Conservation (phyloP, 2,329 filamentous ascomycete species). For the Fusarium sp. region DNA sequence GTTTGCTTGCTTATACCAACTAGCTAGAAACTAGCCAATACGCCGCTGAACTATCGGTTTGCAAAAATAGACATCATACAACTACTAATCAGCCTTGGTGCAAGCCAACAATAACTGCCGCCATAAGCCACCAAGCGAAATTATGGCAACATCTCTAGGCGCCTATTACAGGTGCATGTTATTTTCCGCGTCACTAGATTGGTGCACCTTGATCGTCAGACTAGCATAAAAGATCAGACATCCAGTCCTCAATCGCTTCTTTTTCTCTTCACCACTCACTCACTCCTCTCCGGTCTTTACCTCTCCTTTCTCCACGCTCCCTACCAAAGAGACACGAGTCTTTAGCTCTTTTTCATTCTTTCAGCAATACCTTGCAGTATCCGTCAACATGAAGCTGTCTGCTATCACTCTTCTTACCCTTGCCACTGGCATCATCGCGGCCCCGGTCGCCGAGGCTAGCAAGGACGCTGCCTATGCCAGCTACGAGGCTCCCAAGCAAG, state of each 20-base stretch:
- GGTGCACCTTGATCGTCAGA: not conserved
- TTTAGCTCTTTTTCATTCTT: not conserved
- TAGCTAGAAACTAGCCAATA: not conserved
- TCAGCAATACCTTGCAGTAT: not conserved
- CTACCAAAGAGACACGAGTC: slow-evolving; percentile 1
- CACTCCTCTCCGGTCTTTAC: slow-evolving; percentile 16
- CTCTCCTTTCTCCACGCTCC: slow-evolving; percentile 6
- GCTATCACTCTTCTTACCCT: slow-evolving; percentile 33
- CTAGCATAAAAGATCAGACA: slow-evolving; percentile 16
- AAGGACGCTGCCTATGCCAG: slow-evolving; percentile 13
- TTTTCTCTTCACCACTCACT: slow-evolving; percentile 28
- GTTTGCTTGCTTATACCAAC: not conserved
- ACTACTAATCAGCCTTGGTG: not conserved
- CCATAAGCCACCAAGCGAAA: slow-evolving; percentile 5
- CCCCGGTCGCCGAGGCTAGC: slow-evolving; percentile 25
- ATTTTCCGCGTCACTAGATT: not conserved
- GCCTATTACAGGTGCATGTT: not conserved
- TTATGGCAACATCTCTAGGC: not conserved
- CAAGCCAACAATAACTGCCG: not conserved
- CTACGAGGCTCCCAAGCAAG: slow-evolving; percentile 25
- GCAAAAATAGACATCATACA: not conserved
- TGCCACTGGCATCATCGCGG: slow-evolving; percentile 31
- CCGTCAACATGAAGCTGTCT: slow-evolving; percentile 31
- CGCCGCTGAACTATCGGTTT: not conserved
- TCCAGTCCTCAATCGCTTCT: not conserved